A percentile compares a stretch with the other conserved stretches of the same genome.
These are phyloP conservation scores for Emergomyces pasteurianus DNA, from an alignment of 2,329 filamentous ascomycete genomes.

Conservation along the genomic window DNA sequence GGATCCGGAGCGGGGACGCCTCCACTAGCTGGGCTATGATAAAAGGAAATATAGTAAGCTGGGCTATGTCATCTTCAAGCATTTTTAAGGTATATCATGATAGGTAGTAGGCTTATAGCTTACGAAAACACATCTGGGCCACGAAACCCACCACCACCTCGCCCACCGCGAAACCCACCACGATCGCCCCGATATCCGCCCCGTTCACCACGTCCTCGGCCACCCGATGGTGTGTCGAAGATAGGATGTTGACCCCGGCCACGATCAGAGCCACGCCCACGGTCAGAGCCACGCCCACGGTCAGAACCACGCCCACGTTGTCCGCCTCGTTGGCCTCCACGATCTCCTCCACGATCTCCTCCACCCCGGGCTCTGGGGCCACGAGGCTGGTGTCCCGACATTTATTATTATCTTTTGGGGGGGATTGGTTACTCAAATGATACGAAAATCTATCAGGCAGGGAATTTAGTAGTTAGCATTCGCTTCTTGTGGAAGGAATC, in stretches of 20 bases:
- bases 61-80: not conserved
- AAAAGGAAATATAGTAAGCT: not conserved
- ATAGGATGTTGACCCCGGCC: conserved; percentile 3
- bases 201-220: conserved; percentile 14
- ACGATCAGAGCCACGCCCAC: conserved; percentile 3
- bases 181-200: conserved; percentile 14
- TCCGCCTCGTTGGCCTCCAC: not conserved
- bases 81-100: not conserved
- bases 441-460: not conserved
- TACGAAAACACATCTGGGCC: conserved; percentile 19
- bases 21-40: conserved; percentile 14
- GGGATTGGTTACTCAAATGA: not conserved
- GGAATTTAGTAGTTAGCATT: not conserved
- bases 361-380: conserved; percentile 2
- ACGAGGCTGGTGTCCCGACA: not conserved
- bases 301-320: conserved; percentile 2
- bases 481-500: not conserved
- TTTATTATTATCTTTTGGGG: too few species aligned
- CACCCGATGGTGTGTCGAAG: not conserved
- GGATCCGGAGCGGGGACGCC: conserved; percentile 13
- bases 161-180: conserved; percentile 18
- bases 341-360: not conserved
- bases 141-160: conserved; percentile 11
- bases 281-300: conserved; percentile 3
- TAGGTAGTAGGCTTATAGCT: conserved; percentile 5